These are phyloP conservation scores for Hydrangea macrophylla DNA, from an alignment of 148 eudicot species.

Conservation along the genomic window DNA sequence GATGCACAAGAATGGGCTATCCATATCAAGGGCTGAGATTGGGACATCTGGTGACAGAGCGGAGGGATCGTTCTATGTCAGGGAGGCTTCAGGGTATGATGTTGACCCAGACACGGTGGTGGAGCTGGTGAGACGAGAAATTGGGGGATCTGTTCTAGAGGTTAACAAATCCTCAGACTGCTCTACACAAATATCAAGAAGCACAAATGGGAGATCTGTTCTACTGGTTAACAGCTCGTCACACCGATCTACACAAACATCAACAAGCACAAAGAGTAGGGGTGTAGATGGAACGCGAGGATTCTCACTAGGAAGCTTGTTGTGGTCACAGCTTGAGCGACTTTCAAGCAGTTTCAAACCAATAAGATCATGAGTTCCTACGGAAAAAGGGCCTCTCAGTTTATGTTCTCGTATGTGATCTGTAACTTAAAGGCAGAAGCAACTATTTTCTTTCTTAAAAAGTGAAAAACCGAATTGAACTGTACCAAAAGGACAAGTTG, in stretches of 20 bases:
- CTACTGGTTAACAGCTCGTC: too few species aligned
- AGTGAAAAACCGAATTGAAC: too few species aligned
- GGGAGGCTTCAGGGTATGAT: constrained; percentile 41
- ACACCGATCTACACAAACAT: too few species aligned
- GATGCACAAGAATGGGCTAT: constrained; percentile 62
- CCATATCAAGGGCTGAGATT: constrained; percentile 69
- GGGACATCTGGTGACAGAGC: constrained; percentile 54
- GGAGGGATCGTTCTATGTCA: constrained; percentile 64
- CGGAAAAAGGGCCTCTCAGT: too few species aligned
- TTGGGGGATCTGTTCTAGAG: constrained; percentile 37
- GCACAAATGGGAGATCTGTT: too few species aligned
- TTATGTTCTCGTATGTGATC: too few species aligned
- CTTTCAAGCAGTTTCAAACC: constrained; percentile 43
- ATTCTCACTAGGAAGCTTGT: constrained; percentile 42
- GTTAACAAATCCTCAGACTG: constrained; percentile 18
- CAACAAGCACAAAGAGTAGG: constrained; percentile 10
- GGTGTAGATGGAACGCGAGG: constrained; percentile 20
- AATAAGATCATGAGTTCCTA: constrained; percentile 20
- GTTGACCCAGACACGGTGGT: constrained; percentile 33
- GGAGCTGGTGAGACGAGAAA: constrained; percentile 45
- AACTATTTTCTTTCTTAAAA: too few species aligned
- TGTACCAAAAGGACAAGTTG: too few species aligned
- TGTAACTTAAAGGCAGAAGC: too few species aligned
- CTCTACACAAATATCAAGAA: constrained; percentile 9
- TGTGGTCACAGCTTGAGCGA: constrained; percentile 50